phyloP scores from a whole-genome alignment of 2,329 filamentous ascomycete species.

The Lojkania enalia region DNA sequence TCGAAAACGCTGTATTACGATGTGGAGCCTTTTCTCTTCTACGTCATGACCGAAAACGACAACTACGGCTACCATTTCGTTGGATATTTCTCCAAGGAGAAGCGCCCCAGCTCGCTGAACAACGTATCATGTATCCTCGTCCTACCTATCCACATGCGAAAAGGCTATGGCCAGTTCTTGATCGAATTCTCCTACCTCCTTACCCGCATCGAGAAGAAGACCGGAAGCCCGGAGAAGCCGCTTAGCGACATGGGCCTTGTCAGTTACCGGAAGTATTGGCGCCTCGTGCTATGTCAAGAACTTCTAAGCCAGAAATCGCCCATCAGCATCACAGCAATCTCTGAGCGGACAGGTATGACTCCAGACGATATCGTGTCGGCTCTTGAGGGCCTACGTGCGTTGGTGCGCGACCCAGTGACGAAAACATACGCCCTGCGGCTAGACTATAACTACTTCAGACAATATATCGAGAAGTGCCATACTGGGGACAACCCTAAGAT shows the following conservation, averaged over 20 bases:
- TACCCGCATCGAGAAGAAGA: slow-evolving; percentile 89
- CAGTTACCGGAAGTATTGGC: slow-evolving; percentile 97
- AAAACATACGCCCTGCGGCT: slow-evolving; percentile 87
- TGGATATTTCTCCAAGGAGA: slow-evolving; percentile 99
- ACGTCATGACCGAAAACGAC: slow-evolving; percentile 93
- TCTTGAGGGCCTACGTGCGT: slow-evolving; percentile 83
- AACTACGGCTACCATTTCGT: slow-evolving; percentile 93
- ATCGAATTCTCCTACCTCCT: slow-evolving; percentile 99
- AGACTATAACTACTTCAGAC: slow-evolving; percentile 80
- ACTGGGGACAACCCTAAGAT: slow-evolving; percentile 85
- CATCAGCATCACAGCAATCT: slow-evolving; percentile 66
- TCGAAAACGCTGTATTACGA: slow-evolving; percentile 99
- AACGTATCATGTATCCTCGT: slow-evolving; percentile 98
- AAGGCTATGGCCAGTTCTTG: slow-evolving; percentile 93
- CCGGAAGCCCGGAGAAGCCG: slow-evolving; percentile 94
- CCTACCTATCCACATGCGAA: slow-evolving; percentile 92
- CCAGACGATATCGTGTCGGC: slow-evolving; percentile 95
- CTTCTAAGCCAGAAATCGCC: slow-evolving; percentile 66
- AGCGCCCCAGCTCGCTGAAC: slow-evolving; percentile 89
- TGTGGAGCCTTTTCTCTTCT: slow-evolving; percentile 95
- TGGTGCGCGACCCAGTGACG: slow-evolving; percentile 87
- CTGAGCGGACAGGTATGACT: slow-evolving; percentile 91
- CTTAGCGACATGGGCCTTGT: slow-evolving; percentile 97
- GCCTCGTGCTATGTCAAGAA: slow-evolving; percentile 82
- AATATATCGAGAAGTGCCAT: slow-evolving; percentile 89